A percentile compares a stretch with the other conserved stretches of the same genome.
phyloP scores from a whole-genome alignment of 2,329 filamentous ascomycete genomes.

The Claviceps sp. region DNA sequence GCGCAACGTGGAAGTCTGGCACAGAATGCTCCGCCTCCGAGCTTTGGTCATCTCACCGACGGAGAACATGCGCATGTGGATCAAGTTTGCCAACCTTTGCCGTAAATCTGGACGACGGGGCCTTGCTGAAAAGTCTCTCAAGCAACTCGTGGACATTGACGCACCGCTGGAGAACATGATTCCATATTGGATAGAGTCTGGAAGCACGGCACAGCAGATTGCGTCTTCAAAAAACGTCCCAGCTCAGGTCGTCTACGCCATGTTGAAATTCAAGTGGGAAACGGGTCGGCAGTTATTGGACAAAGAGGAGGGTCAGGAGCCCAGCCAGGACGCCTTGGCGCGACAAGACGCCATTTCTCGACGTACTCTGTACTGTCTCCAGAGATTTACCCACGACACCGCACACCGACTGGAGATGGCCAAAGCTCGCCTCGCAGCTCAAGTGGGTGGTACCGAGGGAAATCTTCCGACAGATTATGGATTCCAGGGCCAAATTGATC shows the following conservation, averaged over 20 bases:
- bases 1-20: conserved; percentile 96
- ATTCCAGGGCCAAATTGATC: conserved; percentile 34
- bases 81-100: conserved; percentile 97
- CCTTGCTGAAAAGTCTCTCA: conserved; percentile 86
- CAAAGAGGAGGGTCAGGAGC: too few species aligned
- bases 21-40: conserved; percentile 90
- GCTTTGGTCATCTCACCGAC: conserved; percentile 81
- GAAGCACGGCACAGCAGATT: conserved; percentile 6
- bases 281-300: conserved; percentile 46
- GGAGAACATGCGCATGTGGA: conserved; percentile 98
- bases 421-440: conserved; percentile 34
- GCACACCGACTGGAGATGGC: conserved; percentile 40
- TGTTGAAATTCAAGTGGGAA: conserved; percentile 95
- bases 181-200: conserved; percentile 41
- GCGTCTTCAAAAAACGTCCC: conserved; percentile 31
- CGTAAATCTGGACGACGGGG: conserved; percentile 92
- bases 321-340: conserved; percentile 14
- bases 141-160: conserved; percentile 70
- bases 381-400: conserved; percentile 47
- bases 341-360: conserved; percentile 33
- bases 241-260: conserved; percentile 86
- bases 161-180: conserved; percentile 47
- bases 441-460: conserved; percentile 29
- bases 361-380: conserved; percentile 44
- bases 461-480: conserved; percentile 33